Evolutionary conservation across 306 rosid genomes (phyloP), one percentile per base, ranked within the genome.

Genomic region (Lathyrus aphaca): DNA sequence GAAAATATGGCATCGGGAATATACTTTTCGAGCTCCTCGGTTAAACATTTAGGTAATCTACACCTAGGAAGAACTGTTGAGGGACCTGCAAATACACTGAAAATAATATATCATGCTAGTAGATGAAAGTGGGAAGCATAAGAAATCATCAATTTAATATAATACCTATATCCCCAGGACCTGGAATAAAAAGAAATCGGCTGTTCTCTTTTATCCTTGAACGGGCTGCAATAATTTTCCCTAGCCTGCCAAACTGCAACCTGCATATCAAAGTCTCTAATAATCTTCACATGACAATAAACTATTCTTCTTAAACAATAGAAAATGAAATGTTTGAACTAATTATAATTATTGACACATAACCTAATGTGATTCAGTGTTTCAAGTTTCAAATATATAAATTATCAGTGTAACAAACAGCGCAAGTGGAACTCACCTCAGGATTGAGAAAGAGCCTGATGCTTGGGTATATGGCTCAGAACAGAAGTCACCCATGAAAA

Each of bases 401-500:
- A 4, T 37, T 5, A 8, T 59, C 15, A 16, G 25, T 75, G 50
- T 51, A 19, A 46, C 35, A 66, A 15, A 46, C 35, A 66, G 32
- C 1, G n/a, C 42, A 48, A 21, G 64, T 50, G 53, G 54, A 42
- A 73, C 87, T 81, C 71, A 85, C 97, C 97, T 83, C 74, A 90
- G 98, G 80, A 64, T 90, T 35, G 88, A 85, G 79, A 75, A 89
- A 79, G 88, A 75, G 63, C 72, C 80, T 73, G 88, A 90, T 30
- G 97, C 85, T 77, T 90, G 89, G 81, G 88, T 94, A 67, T 89
- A 90, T n/a, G 96, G 95, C 60, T 50, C 89, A 71, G 96, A 88
- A 71, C 86, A 88, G 80, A 94, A 94, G 85, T 90, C 89, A 30
- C 98, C 98, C 96, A 94, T 90, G 87, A 94, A 89, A 69, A 94